phyloP scores from a whole-genome alignment of 495 filamentous ascomycete species.

The Penicillium samsonianum region DNA sequence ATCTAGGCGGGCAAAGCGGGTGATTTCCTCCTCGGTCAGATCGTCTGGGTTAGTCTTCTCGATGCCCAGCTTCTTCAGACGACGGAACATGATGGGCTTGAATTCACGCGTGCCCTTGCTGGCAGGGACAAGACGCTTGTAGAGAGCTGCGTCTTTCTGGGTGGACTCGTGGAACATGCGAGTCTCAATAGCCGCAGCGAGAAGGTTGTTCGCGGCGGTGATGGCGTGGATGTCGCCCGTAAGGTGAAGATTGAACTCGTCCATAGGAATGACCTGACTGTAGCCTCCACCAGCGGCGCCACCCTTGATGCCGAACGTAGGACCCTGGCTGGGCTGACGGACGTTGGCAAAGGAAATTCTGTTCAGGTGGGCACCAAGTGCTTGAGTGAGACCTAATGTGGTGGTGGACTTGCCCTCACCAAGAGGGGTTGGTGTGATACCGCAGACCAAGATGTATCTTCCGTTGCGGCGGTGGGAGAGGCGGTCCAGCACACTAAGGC shows the following conservation, averaged over 20 bases:
- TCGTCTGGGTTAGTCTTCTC: conserved; percentile 90
- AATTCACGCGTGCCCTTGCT: conserved; percentile 91
- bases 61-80: conserved; percentile 92
- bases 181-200: conserved; percentile 97
- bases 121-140: conserved; percentile 80
- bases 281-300: conserved; percentile 96
- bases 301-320: conserved; percentile 98
- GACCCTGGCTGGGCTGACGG: conserved; percentile 93
- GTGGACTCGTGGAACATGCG: conserved; percentile 97
- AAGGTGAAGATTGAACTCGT: conserved; percentile 97
- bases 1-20: conserved; percentile 84
- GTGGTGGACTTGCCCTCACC: conserved; percentile 99
- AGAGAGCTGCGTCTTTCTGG: conserved; percentile 88
- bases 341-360: conserved; percentile 94
- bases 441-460: conserved; percentile 86
- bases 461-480: conserved; percentile 85
- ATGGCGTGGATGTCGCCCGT: conserved; percentile 98
- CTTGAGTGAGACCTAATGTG: conserved; percentile 93
- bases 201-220: conserved; percentile 93
- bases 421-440: conserved; percentile 96
- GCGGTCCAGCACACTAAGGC: conserved; percentile 75
- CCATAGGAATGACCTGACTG: conserved; percentile 99
- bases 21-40: conserved; percentile 85
- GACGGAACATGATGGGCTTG: conserved; percentile 83
- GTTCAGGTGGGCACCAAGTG: conserved; percentile 85